phyloP scores from a whole-genome alignment of 2,329 filamentous ascomycete species.

The Alternaria brassicicola region DNA sequence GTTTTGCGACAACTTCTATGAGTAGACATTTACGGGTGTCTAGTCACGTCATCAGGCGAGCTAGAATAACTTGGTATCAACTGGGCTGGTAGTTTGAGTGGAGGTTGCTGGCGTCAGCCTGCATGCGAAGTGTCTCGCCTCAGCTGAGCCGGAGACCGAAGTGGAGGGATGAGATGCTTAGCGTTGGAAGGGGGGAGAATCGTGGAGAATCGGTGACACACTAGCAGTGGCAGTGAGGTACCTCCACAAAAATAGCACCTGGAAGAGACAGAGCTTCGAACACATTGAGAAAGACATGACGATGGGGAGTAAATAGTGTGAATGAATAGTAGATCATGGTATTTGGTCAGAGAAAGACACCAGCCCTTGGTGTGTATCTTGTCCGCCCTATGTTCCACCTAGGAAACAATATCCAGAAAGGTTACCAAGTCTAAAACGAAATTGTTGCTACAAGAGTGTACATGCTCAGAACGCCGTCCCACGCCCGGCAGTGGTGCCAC shows the following conservation, averaged over 20 bases:
- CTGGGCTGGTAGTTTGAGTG: not conserved
- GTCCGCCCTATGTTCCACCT: conserved; percentile 27
- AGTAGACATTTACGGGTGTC: conserved; percentile 1
- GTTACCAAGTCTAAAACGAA: conserved; percentile 23
- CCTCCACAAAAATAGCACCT: not conserved
- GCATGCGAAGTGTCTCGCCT: conserved; percentile 20
- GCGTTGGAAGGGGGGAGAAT: conserved; percentile 12
- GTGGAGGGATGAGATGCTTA: conserved; percentile 8
- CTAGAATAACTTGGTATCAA: not conserved
- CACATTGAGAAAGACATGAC: conserved; percentile 6
- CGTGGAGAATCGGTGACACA: conserved; percentile 14
- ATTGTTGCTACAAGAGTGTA: conserved; percentile 29
- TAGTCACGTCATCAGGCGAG: not conserved
- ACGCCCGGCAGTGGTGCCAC: conserved; percentile 27
- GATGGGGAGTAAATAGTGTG: conserved; percentile 8
- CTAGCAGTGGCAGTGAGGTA: conserved; percentile 1
- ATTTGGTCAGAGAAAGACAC: conserved; percentile 41
- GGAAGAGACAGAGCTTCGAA: not conserved
- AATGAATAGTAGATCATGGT: conserved; percentile 26
- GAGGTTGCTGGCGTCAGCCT: conserved; percentile 21
- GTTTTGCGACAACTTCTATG: not conserved
- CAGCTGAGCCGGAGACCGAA: conserved; percentile 8
- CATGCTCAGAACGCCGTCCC: conserved; percentile 31
- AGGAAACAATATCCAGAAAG: conserved; percentile 25
- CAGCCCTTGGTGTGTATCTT: conserved; percentile 46